Conservation (phyloP, 768 basidiomycete genomes). For the Boletus rufocinnamomeus region DNA sequence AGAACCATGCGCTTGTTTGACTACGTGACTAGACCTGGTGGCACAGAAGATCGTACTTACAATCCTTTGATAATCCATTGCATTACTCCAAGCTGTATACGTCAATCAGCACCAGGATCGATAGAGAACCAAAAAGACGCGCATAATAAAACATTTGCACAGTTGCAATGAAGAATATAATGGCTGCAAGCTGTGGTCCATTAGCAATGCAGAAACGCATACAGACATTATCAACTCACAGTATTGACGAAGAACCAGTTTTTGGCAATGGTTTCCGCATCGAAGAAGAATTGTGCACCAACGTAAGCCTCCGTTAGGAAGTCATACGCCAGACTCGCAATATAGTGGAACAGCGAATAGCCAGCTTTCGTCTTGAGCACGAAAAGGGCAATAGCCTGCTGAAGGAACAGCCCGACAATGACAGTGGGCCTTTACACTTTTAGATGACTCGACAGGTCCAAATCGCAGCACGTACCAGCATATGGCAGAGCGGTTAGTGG, state of each 20-base stretch:
- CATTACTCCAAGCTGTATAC: conserved; percentile 71
- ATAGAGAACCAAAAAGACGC: conserved; percentile 1
- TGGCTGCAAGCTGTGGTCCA: conserved; percentile 55
- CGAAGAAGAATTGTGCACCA: conserved; percentile 86
- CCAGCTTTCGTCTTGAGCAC: conserved; percentile 86
- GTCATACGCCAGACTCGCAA: conserved; percentile 78
- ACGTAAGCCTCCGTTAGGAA: conserved; percentile 68
- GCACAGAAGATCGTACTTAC: conserved; percentile 40
- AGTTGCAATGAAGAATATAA: conserved; percentile 94
- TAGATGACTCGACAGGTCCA: not conserved
- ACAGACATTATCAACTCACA: conserved; percentile 39
- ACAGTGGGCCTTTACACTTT: conserved; percentile 67
- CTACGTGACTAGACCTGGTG: not conserved
- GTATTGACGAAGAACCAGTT: conserved; percentile 88
- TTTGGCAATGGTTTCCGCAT: conserved; percentile 58
- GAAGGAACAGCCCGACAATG: conserved; percentile 81
- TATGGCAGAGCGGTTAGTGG: conserved; percentile 60
- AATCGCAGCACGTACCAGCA: conserved; percentile 58
- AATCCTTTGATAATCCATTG: conserved; percentile 91
- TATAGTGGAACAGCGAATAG: conserved; percentile 81
- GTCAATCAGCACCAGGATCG: not conserved
- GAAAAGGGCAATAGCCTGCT: conserved; percentile 86
- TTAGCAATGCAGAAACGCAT: conserved; percentile 19
- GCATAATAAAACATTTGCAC: conserved; percentile 88
- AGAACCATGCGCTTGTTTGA: conserved; percentile 75